Evolutionary conservation across 2,329 filamentous ascomycete species (phyloP).

Genomic region (Blastomyces gilchristii): DNA sequence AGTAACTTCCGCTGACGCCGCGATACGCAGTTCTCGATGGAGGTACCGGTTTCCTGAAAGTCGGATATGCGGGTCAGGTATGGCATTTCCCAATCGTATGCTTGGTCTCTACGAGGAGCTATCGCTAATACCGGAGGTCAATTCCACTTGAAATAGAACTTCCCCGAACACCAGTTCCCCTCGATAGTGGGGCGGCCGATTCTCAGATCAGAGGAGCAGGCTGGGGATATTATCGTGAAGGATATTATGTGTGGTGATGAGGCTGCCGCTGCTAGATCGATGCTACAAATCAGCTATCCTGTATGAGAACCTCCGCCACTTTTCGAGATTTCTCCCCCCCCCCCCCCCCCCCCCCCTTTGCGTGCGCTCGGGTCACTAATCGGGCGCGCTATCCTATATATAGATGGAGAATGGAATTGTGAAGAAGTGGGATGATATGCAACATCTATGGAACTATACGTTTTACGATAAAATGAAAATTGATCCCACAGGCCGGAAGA

Average conservation of each 20-base stretch:
- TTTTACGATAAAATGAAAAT: conserved; percentile 96
- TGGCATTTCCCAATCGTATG: conserved; percentile 6
- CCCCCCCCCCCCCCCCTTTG: not conserved
- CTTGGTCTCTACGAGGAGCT: not conserved
- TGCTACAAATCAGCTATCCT: conserved; percentile 97
- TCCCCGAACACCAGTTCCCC: conserved; percentile 96
- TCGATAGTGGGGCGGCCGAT: conserved; percentile 97
- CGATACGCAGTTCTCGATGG: conserved; percentile 77
- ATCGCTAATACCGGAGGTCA: not conserved
- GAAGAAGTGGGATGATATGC: conserved; percentile 99
- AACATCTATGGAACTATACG: conserved; percentile 98
- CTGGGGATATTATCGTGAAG: conserved; percentile 67
- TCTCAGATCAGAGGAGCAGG: conserved; percentile 84
- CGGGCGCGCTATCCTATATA: conserved; percentile 13
- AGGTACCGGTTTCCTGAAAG: conserved; percentile 98
- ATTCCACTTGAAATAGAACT: conserved; percentile 56
- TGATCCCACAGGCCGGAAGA: conserved; percentile 85
- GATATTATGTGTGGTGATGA: conserved; percentile 99
- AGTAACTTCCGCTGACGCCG: conserved; percentile 22
- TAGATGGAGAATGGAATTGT: conserved; percentile 99
- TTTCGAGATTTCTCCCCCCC: conserved; percentile 10
- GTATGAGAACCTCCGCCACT: conserved; percentile 35
- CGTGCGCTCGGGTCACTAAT: not conserved
- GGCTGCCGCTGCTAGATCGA: conserved; percentile 85
- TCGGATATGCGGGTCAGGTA: conserved; percentile 90